Evolutionary conservation across 331 rosid species (phyloP).

Genomic region (Quercus lobata): DNA sequence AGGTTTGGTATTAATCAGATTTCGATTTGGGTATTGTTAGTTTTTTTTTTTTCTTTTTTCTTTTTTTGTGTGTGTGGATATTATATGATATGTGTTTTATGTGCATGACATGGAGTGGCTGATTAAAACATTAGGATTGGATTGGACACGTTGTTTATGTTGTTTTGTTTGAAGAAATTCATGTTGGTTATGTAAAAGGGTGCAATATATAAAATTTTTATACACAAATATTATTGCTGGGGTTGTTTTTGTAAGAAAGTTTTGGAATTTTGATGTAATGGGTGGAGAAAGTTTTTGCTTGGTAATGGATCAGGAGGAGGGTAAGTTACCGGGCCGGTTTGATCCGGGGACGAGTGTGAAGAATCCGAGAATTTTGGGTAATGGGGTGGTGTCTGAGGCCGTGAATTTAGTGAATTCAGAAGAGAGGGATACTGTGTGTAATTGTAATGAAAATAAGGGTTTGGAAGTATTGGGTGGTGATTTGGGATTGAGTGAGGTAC

Average conservation of each 20-base stretch:
- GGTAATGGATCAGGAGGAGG: constrained; percentile 49
- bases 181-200: constrained; percentile 22
- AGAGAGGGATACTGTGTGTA: constrained; percentile 3
- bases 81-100: constrained; percentile 5
- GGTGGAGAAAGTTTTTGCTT: constrained; percentile 20
- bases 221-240: neutral
- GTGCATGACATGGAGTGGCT: constrained; percentile 25
- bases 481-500: constrained; percentile 29
- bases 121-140: constrained; percentile 3
- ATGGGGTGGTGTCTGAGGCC: constrained; percentile 37
- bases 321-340: constrained; percentile 25
- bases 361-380: constrained; percentile 33
- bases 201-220: neutral
- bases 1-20: neutral
- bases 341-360: constrained; percentile 24
- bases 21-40: neutral
- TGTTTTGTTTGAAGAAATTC: constrained; percentile 12
- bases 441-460: constrained; percentile 23
- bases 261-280: neutral
- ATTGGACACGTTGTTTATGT: constrained; percentile 19
- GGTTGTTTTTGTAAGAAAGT: constrained; percentile 7
- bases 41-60: neutral
- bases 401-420: constrained; percentile 22
- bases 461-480: constrained; percentile 18
- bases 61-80: neutral